These are phyloP conservation scores for Ambrosia artemisiifolia DNA, from an alignment of 129 eudicot genomes.

Conservation along the genomic window DNA sequence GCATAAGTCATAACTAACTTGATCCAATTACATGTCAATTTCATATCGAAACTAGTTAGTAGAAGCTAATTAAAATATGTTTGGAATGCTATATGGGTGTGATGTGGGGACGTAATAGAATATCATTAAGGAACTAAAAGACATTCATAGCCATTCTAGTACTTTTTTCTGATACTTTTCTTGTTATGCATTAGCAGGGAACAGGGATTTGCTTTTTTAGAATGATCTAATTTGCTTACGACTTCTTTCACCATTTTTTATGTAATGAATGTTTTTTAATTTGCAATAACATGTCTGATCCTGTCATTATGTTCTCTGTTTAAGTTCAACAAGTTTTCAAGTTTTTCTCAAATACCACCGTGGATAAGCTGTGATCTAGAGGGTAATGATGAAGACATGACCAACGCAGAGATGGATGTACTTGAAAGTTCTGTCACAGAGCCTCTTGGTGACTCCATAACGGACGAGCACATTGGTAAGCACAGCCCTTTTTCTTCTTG, in stretches of 20 bases:
- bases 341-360: slow-evolving; percentile 55
- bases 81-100: slow-evolving; percentile 3
- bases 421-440: slow-evolving; percentile 53
- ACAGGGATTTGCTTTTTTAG: background rate
- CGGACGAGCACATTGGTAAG: slow-evolving; percentile 19
- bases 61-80: no score
- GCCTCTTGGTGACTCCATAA: slow-evolving; percentile 32
- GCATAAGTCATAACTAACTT: slow-evolving; percentile 10
- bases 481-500: background rate
- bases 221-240: background rate
- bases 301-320: slow-evolving; percentile 9
- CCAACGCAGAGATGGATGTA: slow-evolving; percentile 89
- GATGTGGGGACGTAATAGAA: background rate
- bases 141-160: background rate
- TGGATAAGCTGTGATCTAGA: slow-evolving; percentile 90
- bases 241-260: background rate
- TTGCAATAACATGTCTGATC: slow-evolving; percentile 14
- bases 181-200: background rate
- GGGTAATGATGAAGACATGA: slow-evolving; percentile 54
- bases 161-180: background rate
- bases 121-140: background rate
- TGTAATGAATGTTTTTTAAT: slow-evolving; percentile 1
- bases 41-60: no score
- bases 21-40: background rate
- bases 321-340: slow-evolving; percentile 63